Conservation (phyloP, 148 eudicot species). For the Talinum fruticosum region DNA sequence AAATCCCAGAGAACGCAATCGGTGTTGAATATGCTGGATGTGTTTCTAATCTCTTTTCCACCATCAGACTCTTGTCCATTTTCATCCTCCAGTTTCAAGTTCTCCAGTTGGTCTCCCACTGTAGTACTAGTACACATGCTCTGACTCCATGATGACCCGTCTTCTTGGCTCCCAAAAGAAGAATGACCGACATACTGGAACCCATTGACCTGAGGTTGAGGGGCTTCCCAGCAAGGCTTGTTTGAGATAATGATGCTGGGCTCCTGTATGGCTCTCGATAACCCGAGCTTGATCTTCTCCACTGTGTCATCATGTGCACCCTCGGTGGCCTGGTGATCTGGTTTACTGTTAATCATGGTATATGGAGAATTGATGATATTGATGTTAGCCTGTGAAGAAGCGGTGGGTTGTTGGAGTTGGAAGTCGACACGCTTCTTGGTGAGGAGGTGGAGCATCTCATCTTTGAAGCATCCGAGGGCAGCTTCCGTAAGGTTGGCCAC, state of each 20-base stretch:
- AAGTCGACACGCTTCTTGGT: conserved; percentile 70
- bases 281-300: conserved; percentile 67
- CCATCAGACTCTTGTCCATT: conserved; percentile 46
- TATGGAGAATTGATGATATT: not conserved
- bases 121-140: conserved; percentile 30
- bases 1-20: conserved; percentile 86
- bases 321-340: not conserved
- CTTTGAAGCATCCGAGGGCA: conserved; percentile 95
- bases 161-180: conserved; percentile 43
- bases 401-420: conserved; percentile 50
- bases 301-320: conserved; percentile 38
- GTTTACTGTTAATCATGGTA: too few species aligned
- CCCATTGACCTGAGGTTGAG: conserved; percentile 23
- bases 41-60: conserved; percentile 46
- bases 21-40: conserved; percentile 46
- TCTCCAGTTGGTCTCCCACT: conserved; percentile 45
- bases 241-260: conserved; percentile 43
- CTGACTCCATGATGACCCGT: conserved; percentile 74
- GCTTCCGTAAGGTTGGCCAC: conserved; percentile 90
- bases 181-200: conserved; percentile 47
- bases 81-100: conserved; percentile 50
- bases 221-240: conserved; percentile 62
- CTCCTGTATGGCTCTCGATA: conserved; percentile 78
- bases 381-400: not conserved
- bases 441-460: conserved; percentile 96